Evolutionary conservation across 164 flowering plant genomes (phyloP).

Genomic region (Warburgia ugandensis): DNA sequence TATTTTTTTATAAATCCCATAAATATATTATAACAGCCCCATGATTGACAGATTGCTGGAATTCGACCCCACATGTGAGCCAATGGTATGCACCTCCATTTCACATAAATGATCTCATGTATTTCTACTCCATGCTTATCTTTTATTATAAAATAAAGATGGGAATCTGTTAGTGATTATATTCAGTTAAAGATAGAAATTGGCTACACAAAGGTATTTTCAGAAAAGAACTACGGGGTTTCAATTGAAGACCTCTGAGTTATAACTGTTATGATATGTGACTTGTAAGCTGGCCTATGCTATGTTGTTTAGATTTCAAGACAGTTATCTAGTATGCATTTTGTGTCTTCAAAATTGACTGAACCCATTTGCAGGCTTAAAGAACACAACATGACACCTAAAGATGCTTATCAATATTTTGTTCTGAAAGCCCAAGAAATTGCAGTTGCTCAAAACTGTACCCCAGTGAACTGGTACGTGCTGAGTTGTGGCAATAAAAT

Average conservation of each 20-base stretch:
- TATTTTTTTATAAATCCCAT: neutral
- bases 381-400: slow-evolving; percentile 56
- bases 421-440: slow-evolving; percentile 81
- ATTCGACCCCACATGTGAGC: slow-evolving; percentile 60
- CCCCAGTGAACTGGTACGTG: slow-evolving; percentile 86
- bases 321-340: neutral
- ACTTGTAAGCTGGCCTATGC: too few relatives aligned
- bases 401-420: slow-evolving; percentile 87
- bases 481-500: slow-evolving; percentile 5
- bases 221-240: too few relatives aligned
- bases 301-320: too few relatives aligned
- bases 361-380: slow-evolving; percentile 52
- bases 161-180: neutral
- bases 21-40: slow-evolving; percentile 1
- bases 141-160: neutral
- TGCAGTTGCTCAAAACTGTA: slow-evolving; percentile 60
- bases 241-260: too few relatives aligned
- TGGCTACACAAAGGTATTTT: neutral
- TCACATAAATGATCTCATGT: neutral
- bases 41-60: slow-evolving; percentile 85
- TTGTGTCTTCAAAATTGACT: slow-evolving; percentile 1
- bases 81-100: slow-evolving; percentile 50
- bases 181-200: neutral
- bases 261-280: too few relatives aligned
- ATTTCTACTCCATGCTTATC: neutral